Conservation (phyloP, 2,329 filamentous ascomycete species). For the Colletotrichum musae region DNA sequence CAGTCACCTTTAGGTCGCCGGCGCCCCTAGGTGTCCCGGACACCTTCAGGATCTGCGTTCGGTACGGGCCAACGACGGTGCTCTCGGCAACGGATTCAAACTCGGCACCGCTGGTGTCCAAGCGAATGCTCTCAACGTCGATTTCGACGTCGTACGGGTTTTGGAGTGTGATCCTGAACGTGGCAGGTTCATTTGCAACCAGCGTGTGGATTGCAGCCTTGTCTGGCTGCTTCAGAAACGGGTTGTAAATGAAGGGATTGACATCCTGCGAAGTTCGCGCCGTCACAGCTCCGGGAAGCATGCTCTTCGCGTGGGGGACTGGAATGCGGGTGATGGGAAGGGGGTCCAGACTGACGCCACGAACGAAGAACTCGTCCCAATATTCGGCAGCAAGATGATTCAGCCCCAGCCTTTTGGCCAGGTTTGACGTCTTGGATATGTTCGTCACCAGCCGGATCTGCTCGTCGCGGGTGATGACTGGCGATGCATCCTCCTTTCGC, state of each 20-base stretch:
- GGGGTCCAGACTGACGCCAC: constrained; percentile 80
- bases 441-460: constrained; percentile 88
- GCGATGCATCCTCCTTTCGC: constrained; percentile 77
- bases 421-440: constrained; percentile 84
- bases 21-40: constrained; percentile 75
- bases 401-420: constrained; percentile 83
- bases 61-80: constrained; percentile 82
- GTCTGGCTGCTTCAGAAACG: constrained; percentile 81
- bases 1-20: constrained; percentile 81
- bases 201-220: constrained; percentile 75
- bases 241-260: constrained; percentile 96
- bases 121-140: constrained; percentile 84
- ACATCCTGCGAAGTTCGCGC: constrained; percentile 71
- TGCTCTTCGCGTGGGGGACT: constrained; percentile 73
- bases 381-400: constrained; percentile 83
- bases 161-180: constrained; percentile 87
- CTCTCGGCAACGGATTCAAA: constrained; percentile 78
- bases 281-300: constrained; percentile 65
- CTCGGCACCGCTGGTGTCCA: constrained; percentile 81
- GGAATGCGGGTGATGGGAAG: constrained; percentile 72
- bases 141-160: constrained; percentile 96
- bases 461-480: constrained; percentile 83
- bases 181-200: constrained; percentile 83
- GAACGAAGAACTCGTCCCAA: constrained; percentile 96
- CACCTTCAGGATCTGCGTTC: constrained; percentile 84